Conservation (phyloP, 2,329 filamentous ascomycete genomes). For the Nectriaceae sp. region DNA sequence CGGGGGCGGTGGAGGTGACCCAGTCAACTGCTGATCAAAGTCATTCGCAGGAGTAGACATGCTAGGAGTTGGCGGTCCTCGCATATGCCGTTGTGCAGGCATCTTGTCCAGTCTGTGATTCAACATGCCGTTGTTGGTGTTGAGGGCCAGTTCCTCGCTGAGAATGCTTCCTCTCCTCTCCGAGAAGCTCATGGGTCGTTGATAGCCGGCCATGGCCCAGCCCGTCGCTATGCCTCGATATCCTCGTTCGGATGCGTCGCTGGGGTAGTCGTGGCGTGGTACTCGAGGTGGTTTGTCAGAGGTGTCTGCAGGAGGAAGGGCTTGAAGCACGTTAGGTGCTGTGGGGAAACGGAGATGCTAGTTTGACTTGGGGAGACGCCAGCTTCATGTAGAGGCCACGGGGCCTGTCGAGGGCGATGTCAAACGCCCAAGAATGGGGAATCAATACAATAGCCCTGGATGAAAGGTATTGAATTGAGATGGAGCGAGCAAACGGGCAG, state of each 20-base stretch:
- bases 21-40: conserved; percentile 62
- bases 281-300: conserved; percentile 9
- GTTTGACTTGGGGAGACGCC: not conserved
- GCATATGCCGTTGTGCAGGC: conserved; percentile 40
- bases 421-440: not conserved
- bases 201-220: conserved; percentile 38
- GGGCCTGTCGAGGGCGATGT: not conserved
- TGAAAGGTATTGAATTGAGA: not conserved
- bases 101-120: conserved; percentile 55
- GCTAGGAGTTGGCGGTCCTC: conserved; percentile 66
- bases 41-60: conserved; percentile 66
- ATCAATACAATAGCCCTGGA: conserved; percentile 2
- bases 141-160: conserved; percentile 58
- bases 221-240: conserved; percentile 11
- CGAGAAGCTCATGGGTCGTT: conserved; percentile 59
- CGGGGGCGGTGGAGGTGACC: conserved; percentile 64
- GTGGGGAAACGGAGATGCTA: too few relatives aligned
- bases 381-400: not conserved
- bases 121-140: conserved; percentile 46
- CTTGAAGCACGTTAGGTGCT: too few relatives aligned
- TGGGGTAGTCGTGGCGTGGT: not conserved
- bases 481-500: conserved; percentile 15
- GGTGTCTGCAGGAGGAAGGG: too few relatives aligned
- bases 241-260: not conserved
- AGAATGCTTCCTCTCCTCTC: conserved; percentile 61